Evolutionary conservation across 352 stramenopile species (phyloP).

Genomic region (Phytophthora vignae): DNA sequence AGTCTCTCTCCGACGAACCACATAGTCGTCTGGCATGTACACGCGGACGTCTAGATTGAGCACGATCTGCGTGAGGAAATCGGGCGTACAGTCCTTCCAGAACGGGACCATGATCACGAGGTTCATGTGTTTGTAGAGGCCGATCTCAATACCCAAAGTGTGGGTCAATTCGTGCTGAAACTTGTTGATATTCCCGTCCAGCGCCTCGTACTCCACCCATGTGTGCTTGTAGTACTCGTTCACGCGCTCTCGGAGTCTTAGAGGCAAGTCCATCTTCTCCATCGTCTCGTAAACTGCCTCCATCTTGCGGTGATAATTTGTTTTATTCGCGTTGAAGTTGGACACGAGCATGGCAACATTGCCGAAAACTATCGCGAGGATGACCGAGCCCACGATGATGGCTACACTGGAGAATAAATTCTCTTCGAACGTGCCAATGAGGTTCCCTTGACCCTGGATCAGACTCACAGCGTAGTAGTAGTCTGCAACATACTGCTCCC

Average conservation of each 20-base stretch:
- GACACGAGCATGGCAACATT: slow-evolving; percentile 57
- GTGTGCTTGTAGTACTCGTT: slow-evolving; percentile 52
- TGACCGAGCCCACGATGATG: slow-evolving; percentile 51
- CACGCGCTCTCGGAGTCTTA: slow-evolving; percentile 41
- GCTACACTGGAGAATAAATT: slow-evolving; percentile 40
- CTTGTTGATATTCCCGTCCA: slow-evolving; percentile 40
- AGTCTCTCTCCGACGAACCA: slow-evolving; percentile 46
- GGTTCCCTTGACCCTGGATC: slow-evolving; percentile 55
- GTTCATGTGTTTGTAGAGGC: slow-evolving; percentile 46
- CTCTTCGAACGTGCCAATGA: slow-evolving; percentile 18
- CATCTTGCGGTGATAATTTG: slow-evolving; percentile 66
- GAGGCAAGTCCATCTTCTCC: slow-evolving; percentile 47
- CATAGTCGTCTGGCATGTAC: slow-evolving; percentile 58
- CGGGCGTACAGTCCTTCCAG: slow-evolving; percentile 42
- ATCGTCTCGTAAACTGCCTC: slow-evolving; percentile 58
- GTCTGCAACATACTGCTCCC: slow-evolving; percentile 36
- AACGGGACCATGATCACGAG: slow-evolving; percentile 45
- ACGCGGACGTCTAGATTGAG: slow-evolving; percentile 36
- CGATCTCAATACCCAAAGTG: slow-evolving; percentile 49
- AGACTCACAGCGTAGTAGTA: slow-evolving; percentile 42
- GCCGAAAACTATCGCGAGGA: slow-evolving; percentile 61
- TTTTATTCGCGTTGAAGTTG: slow-evolving; percentile 54
- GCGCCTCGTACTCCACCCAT: slow-evolving; percentile 48
- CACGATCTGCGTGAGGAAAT: slow-evolving; percentile 54
- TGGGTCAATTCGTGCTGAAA: slow-evolving; percentile 49